Base-by-base conservation (phyloP, 192 early-diverging fungal genomes). In the Lunasporangiospora selenospora region DNA sequence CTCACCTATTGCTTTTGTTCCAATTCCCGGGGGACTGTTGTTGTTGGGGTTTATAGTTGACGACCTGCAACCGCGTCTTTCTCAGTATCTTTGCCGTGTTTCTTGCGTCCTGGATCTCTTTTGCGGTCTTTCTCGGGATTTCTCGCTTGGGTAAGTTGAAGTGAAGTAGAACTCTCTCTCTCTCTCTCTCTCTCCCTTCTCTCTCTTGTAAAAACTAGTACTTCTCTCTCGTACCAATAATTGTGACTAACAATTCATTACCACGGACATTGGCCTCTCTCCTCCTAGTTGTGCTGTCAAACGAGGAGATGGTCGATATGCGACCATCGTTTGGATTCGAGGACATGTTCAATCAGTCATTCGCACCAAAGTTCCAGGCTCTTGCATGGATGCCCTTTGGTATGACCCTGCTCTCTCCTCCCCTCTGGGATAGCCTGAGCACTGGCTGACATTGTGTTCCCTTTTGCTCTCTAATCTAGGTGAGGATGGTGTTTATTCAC, bases 311-410 rank as follows among this genome's bases (percentile, higher is more conserved):
- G 57, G 31, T 13, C 7, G 61, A 73, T 36, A 73, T 73, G 69
- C 48, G 61, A 6, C 69, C 59, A 13, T 58, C 61, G 0, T 73
- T 53, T 21, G 47, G 40, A 8, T 53, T 73, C 9, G 69, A 73
- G 31, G 60, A 73, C 42, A 73, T 73, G 69, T 73, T 73, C 69
- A 73, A 73, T 12, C 33, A 36, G 10, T 63, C 69, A 12, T 73
- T 63, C 33, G 8, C 60, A 3, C 69, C 69, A 36, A 62, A 41
- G 54, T 32, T 27, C 21, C 60, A 58, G 36, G 44, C 60, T 6
- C 41, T 73, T 5, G 69, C 59, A 0, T 73, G 69, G 69, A 73
- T 73, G 69, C 59, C 69, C n/a, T 73, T 63, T 63, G 69, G 69
- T 73, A 62, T 16, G 21, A n/a, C 12, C 8, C 44, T 19, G 19